These are phyloP conservation scores for Capsicum chinense DNA, from an alignment of 257 asterid genomes.

Conservation along the genomic window DNA sequence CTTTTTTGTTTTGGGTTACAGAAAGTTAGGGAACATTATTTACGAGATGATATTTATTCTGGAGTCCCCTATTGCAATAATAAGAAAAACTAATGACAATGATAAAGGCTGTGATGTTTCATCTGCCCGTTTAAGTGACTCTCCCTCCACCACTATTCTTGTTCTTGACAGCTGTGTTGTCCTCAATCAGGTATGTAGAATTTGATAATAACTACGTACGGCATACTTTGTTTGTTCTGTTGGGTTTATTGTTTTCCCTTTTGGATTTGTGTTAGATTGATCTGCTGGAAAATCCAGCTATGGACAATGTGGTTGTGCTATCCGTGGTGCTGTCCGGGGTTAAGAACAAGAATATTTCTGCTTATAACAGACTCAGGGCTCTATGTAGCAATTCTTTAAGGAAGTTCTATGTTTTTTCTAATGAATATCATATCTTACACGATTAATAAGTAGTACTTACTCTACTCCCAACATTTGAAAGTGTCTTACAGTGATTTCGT, in stretches of 20 bases:
- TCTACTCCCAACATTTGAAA: too few species aligned
- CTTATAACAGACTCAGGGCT: constrained; percentile 82
- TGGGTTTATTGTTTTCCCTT: neutral
- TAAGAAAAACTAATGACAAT: neutral
- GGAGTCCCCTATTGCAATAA: constrained; percentile 79
- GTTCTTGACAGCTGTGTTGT: constrained; percentile 88
- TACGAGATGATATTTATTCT: constrained; percentile 92
- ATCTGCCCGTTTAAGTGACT: constrained; percentile 57
- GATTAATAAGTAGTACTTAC: too few species aligned
- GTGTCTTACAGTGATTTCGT: too few species aligned
- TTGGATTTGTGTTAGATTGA: constrained; percentile 60
- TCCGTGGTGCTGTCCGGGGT: constrained; percentile 91
- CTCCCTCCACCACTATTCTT: constrained; percentile 55
- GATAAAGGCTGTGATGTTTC: constrained; percentile 51
- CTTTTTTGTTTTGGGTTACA: constrained; percentile 29
- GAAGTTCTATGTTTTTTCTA: constrained; percentile 85
- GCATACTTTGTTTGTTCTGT: neutral
- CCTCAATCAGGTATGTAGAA: constrained; percentile 65
- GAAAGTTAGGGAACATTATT: constrained; percentile 91
- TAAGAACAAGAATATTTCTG: constrained; percentile 77
- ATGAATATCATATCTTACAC: constrained; percentile 59
- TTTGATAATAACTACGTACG: neutral
- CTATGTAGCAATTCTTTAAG: constrained; percentile 73
- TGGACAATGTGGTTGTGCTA: constrained; percentile 89
- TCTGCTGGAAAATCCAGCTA: constrained; percentile 88